Evolutionary conservation across 148 eudicot genomes (phyloP), one percentile per base, ranked within the genome.

Genomic region (Rhododendron ferrugineum): DNA sequence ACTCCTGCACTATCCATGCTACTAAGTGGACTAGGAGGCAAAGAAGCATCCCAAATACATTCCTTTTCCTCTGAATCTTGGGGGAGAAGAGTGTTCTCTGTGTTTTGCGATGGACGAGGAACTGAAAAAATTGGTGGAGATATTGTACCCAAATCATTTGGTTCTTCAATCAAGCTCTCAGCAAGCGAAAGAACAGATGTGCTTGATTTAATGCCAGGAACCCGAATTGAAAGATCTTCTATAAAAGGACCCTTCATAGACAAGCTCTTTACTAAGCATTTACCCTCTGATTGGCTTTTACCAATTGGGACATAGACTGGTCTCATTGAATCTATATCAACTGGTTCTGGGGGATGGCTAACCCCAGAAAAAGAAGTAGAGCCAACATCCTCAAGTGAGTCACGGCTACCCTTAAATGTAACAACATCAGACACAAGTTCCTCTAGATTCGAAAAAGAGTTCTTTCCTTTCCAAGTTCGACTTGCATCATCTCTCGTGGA

Each of bases 1-100:
- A 91, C 90, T 85, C 96, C 91, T 52, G 88, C 84, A 85, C 95
- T 91, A 79, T 89, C 96, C 54, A 92, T 91, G 88, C 96, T 96
- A 75, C 96, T 96, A 75, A 74, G 94, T 20, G 98, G 98, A 85
- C 98, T 95, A 23, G 98, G 95, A 73, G 98, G 98, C 88, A 93
- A 89, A 28, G 96, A 95, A 88, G 96, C 91, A 89, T 95, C 98
- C 97, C 97, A 96, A 62, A 96, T 91, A 86, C 95, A 94, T 85
- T 92, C 98, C 89, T 92, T 94, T 72, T 94, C 97, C 85, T 93
- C 95, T 11, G 92, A 85, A 79, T 93, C 93, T 26, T 85, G 89
- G 9, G 91, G 90, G 40, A 85, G 87, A 50, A 89, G 86, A 26
- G 89, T 77, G 68, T 70, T 54, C 54, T 92, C 98, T 28, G 89